phyloP scores from a whole-genome alignment of 2,329 filamentous ascomycete species.

The Epichloe typhina region DNA sequence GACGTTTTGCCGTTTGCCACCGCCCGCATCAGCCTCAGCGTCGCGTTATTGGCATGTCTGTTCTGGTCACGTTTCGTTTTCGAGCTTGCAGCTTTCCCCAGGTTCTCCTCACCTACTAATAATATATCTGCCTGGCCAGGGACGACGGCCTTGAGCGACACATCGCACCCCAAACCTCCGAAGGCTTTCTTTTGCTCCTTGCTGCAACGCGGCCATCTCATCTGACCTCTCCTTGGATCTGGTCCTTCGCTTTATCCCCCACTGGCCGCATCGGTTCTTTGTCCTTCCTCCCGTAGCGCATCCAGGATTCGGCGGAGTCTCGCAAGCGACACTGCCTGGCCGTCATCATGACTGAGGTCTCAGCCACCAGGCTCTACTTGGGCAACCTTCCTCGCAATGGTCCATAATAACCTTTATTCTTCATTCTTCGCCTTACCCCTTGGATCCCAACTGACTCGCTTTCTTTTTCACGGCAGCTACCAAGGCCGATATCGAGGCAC shows the following conservation, averaged over 20 bases:
- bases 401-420: slow-evolving; percentile 28
- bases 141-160: neutral
- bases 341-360: slow-evolving; percentile 64
- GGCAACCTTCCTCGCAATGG: slow-evolving; percentile 95
- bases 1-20: slow-evolving; percentile 7
- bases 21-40: slow-evolving; percentile 7
- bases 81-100: slow-evolving; percentile 1
- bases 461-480: slow-evolving; percentile 52
- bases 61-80: slow-evolving; percentile 4
- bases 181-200: neutral
- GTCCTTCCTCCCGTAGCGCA: neutral
- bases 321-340: slow-evolving; percentile 4
- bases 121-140: neutral
- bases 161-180: neutral
- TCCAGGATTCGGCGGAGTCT: slow-evolving; percentile 2
- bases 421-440: slow-evolving; percentile 10
- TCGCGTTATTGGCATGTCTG: slow-evolving; percentile 1
- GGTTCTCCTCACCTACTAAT: slow-evolving; percentile 1
- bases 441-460: slow-evolving; percentile 29
- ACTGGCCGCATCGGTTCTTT: neutral
- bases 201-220: neutral
- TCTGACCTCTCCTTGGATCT: slow-evolving; percentile 1
- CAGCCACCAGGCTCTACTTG: slow-evolving; percentile 88
- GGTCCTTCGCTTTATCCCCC: neutral
- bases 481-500: slow-evolving; percentile 90